Conservation (phyloP, 179 eudicot genomes). For the Actinidia chinensis region DNA sequence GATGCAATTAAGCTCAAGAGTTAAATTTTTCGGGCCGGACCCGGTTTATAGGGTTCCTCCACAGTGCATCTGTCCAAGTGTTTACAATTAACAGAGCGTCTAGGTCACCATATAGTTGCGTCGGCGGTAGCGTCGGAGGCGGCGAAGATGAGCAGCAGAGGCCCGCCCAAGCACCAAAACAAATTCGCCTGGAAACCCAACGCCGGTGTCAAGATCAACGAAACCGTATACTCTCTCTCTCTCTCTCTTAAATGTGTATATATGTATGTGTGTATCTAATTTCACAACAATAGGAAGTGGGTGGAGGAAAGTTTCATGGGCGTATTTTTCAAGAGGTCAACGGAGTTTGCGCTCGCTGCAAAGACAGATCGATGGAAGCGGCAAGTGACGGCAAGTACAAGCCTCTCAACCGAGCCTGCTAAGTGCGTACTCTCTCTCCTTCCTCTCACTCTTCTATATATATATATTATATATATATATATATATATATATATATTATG, state of each 20-base stretch:
- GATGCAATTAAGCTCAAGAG: no score
- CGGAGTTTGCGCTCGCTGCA: conserved; percentile 84
- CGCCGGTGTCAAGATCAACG: conserved; percentile 73
- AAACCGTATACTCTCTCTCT: conserved; percentile 53
- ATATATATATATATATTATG: neutral
- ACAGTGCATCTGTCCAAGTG: no score
- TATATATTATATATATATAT: neutral
- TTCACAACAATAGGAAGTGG: conserved; percentile 57
- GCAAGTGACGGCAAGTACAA: conserved; percentile 95
- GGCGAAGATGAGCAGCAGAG: conserved; percentile 59
- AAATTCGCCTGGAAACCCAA: conserved; percentile 83
- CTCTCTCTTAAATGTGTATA: neutral
- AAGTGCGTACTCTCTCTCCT: conserved; percentile 58
- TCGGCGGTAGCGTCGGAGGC: neutral
- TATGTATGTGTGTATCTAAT: neutral
- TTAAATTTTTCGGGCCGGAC: no score
- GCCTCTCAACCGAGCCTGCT: conserved; percentile 65
- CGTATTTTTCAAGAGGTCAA: conserved; percentile 65
- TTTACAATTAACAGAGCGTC: neutral
- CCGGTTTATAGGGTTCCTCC: no score
- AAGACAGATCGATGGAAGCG: conserved; percentile 96
- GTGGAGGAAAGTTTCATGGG: conserved; percentile 79
- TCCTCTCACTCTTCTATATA: neutral
- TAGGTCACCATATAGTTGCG: neutral
- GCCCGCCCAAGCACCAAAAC: conserved; percentile 87